These are phyloP conservation scores for Sclerotinia subarctica DNA, from an alignment of 2,329 filamentous ascomycete genomes.

Conservation along the genomic window DNA sequence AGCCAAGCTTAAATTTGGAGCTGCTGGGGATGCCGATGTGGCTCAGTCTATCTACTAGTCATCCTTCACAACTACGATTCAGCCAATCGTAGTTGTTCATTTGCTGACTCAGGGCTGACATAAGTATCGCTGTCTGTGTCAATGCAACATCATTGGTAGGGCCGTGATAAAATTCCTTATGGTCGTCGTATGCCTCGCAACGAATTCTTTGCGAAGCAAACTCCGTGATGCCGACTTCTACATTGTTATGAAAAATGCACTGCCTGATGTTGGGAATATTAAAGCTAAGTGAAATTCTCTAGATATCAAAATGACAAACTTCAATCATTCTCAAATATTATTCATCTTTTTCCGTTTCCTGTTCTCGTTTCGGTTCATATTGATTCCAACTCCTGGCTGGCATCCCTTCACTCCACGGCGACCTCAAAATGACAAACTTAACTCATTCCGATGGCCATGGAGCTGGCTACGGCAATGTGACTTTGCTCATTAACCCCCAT, in stretches of 20 bases:
- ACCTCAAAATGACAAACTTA: slow-evolving; percentile 23
- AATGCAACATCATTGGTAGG: not conserved
- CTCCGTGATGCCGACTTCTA: not conserved
- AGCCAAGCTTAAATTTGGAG: not conserved
- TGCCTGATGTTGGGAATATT: slow-evolving; percentile 5
- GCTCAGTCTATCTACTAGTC: not conserved
- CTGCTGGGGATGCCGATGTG: not conserved
- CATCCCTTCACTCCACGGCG: not conserved
- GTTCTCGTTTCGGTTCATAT: not conserved
- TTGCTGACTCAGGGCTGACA: not conserved
- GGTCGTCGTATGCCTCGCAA: not conserved
- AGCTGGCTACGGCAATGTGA: slow-evolving; percentile 31
- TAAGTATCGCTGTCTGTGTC: not conserved
- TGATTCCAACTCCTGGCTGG: too few relatives aligned
- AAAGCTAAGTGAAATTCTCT: not conserved
- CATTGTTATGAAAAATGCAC: not conserved
- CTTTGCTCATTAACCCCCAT: slow-evolving; percentile 26
- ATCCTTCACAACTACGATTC: not conserved
- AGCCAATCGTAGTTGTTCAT: not conserved
- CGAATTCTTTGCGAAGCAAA: too few relatives aligned
- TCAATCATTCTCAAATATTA: not conserved
- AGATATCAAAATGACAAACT: not conserved
- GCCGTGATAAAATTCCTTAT: slow-evolving; percentile 3
- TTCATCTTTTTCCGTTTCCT: not conserved
- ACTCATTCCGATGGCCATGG: slow-evolving; percentile 25